These are phyloP conservation scores for Cyberlindnera mrakii DNA, from an alignment of 805 yeast genomes.

Conservation along the genomic window DNA sequence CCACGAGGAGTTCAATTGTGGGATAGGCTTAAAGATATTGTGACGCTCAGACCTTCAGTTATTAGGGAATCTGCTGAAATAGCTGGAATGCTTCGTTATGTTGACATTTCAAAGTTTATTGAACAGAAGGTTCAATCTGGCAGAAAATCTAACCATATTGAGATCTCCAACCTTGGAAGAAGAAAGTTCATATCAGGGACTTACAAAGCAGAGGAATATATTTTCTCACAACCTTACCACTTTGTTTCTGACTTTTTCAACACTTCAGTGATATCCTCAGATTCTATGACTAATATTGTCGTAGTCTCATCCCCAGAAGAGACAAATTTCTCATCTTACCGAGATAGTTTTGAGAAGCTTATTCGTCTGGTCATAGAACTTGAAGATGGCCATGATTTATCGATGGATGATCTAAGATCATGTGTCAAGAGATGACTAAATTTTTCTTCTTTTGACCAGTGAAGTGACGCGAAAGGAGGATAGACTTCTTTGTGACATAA, in stretches of 20 bases:
- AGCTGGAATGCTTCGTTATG: conserved; percentile 6
- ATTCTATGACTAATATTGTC: background rate
- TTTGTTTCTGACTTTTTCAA: background rate
- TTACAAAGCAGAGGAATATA: background rate
- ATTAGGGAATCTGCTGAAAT: background rate
- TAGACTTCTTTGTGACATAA: too few relatives aligned
- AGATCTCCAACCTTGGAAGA: conserved; percentile 11
- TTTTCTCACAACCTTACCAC: conserved; percentile 10
- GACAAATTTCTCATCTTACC: background rate
- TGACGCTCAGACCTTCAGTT: background rate
- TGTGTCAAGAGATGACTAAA: too few relatives aligned
- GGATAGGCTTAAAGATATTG: background rate
- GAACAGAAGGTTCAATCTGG: background rate
- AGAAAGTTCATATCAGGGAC: background rate
- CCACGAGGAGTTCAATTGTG: background rate
- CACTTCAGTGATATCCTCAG: background rate
- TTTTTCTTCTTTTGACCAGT: too few relatives aligned
- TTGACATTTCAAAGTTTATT: conserved; percentile 2
- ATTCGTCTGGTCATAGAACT: background rate
- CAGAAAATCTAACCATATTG: background rate
- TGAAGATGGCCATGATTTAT: background rate
- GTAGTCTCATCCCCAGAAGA: background rate
- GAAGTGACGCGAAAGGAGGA: too few relatives aligned
- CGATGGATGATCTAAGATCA: background rate
- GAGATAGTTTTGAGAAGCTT: background rate